phyloP scores from a whole-genome alignment of 31 red algal genomes.

The Odonthalia washingtoniensis region DNA sequence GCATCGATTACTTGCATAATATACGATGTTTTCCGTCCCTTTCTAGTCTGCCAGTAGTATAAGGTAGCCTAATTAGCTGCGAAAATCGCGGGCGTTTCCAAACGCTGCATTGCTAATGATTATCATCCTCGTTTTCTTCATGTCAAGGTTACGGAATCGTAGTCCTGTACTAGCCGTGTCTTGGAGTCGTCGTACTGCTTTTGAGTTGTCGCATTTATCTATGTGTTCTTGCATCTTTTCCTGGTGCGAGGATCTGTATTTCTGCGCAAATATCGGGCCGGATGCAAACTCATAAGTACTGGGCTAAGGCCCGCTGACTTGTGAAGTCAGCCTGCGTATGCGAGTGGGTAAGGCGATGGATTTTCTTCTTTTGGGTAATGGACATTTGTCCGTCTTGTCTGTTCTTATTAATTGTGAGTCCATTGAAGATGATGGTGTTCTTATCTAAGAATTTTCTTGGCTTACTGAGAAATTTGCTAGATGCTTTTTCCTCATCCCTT shows the following conservation, averaged over 20 bases:
- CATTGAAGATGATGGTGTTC: slow-evolving; percentile 14
- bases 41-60: background rate
- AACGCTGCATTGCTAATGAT: slow-evolving; percentile 5
- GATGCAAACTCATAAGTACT: slow-evolving; percentile 42
- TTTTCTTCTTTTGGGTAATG: slow-evolving; percentile 34
- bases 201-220: background rate
- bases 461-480: background rate
- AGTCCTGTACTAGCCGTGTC: background rate
- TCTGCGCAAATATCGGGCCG: slow-evolving; percentile 28
- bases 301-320: slow-evolving; percentile 24
- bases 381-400: background rate
- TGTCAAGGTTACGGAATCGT: background rate
- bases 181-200: background rate
- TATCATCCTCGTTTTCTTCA: background rate
- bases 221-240: background rate
- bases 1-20: background rate
- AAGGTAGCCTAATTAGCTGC: background rate
- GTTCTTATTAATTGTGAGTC: background rate
- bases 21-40: background rate
- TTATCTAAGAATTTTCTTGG: background rate
- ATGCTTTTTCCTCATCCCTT: background rate
- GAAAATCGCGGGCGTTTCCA: slow-evolving; percentile 7
- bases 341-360: background rate
- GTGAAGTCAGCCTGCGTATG: background rate
- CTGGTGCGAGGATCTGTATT: slow-evolving; percentile 6